Conservation (phyloP, 2,329 filamentous ascomycete genomes). For the Monosporascus sp. region DNA sequence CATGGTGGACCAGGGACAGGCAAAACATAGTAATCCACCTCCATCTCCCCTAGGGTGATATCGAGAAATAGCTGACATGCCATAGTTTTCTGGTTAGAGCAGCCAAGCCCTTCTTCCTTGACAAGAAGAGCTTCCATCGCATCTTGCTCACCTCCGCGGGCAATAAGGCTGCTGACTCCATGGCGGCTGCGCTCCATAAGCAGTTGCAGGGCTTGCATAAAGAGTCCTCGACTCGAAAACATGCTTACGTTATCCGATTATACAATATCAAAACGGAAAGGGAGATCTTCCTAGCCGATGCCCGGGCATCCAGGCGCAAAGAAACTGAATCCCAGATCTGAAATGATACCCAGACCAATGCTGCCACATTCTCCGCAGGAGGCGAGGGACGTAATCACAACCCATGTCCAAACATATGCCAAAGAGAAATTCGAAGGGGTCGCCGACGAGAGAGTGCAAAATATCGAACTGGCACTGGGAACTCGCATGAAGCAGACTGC, state of each 20-base stretch:
- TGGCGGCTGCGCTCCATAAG: neutral
- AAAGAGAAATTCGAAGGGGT: neutral
- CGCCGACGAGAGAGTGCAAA: neutral
- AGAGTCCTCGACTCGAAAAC: neutral
- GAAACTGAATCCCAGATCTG: neutral
- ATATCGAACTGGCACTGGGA: neutral
- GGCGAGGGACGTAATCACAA: neutral
- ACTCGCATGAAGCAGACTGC: neutral
- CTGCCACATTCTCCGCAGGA: neutral
- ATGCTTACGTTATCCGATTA: neutral
- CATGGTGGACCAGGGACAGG: slow-evolving; percentile 1
- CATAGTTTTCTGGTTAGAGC: neutral
- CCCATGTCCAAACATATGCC: neutral
- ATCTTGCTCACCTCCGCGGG: slow-evolving; percentile 1
- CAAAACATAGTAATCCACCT: slow-evolving; percentile 1
- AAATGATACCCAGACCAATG: neutral
- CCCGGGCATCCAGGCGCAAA: neutral
- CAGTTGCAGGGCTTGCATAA: neutral
- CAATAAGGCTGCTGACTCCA: neutral
- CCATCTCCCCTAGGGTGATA: neutral
- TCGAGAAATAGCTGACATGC: neutral
- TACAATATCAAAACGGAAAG: neutral
- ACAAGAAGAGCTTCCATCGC: neutral
- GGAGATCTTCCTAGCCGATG: neutral
- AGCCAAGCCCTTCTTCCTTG: slow-evolving; percentile 2